These are phyloP conservation scores for Daldinia caldariorum DNA, from an alignment of 495 filamentous ascomycete species.

Conservation along the genomic window DNA sequence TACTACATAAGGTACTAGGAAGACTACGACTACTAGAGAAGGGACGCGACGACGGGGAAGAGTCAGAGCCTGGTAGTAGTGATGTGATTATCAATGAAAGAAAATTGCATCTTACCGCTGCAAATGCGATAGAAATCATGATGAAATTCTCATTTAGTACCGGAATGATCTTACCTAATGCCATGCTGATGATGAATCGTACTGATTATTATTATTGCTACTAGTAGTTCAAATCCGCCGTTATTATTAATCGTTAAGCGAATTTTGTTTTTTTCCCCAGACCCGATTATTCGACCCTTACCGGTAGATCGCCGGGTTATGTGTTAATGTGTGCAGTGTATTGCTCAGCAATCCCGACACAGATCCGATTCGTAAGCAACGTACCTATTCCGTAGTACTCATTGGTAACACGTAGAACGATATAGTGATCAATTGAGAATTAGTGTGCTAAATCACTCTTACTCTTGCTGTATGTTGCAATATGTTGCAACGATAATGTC, in stretches of 20 bases:
- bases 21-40: background rate
- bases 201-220: background rate
- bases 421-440: conserved; percentile 8
- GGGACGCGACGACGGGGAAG: conserved; percentile 9
- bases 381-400: conserved; percentile 14
- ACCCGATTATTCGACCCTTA: conserved; percentile 13
- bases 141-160: conserved; percentile 6
- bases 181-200: conserved; percentile 28
- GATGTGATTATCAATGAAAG: conserved; percentile 29
- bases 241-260: conserved; percentile 14
- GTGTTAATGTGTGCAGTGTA: conserved; percentile 10
- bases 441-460: background rate
- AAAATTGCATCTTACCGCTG: background rate
- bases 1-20: no score
- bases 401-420: conserved; percentile 27
- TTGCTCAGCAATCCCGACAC: conserved; percentile 42
- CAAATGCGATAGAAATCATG: conserved; percentile 17
- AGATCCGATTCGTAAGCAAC: conserved; percentile 44
- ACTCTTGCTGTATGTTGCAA: conserved; percentile 1
- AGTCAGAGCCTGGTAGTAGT: conserved; percentile 17
- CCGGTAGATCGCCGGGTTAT: conserved; percentile 23
- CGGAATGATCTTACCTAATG: background rate
- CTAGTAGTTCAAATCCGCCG: background rate
- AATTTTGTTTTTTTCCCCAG: conserved; percentile 11
- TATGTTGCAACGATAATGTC: background rate